Evolutionary conservation across 306 rosid genomes (phyloP), one percentile per base, ranked within the genome.

Genomic region (Lathyrus aphaca): DNA sequence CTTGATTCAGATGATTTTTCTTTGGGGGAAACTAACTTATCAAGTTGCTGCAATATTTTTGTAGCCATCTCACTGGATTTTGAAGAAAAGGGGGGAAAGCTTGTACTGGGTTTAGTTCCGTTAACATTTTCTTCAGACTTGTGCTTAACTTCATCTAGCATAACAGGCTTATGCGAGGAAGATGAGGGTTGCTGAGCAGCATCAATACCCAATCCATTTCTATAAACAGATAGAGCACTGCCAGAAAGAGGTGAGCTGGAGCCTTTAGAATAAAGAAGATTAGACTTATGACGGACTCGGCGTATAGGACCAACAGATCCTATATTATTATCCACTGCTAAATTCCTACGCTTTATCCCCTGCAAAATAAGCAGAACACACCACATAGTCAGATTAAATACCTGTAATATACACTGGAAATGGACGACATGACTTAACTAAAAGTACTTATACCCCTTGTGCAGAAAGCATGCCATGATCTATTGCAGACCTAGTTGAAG

Each of bases 221-320:
- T 81, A 54, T 53, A 25, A 17, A 81, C 13, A 30, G 85, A 80
- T 55, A 81, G 53, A 62, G 80, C 79, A 64, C 85, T 81, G 38
- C 82, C 87, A 65, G 85, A 83, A 59, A 75, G 74, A 12, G 86
- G 79, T 46, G 72, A 73, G 75, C 83, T 74, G 76, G 79, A 82
- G 72, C 86, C 88, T 87, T 80, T 86, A 10, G 88, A 74, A 76
- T 83, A 82, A 13, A 82, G 68, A 53, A 86, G 91, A 85, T 82
- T 94, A 54, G 95, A 77, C 76, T 89, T 89, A 4, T 82, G 96
- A 53, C 95, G 97, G 73, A 78, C 84, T 75, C 88, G 85, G 38
- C 96, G 96, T 40, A 87, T 81, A 49, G 96, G 87, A 81, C 99
- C 96, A 69, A 75, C 81, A 72, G 96, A 83, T 74, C 96, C 97